Base-by-base conservation (phyloP, 1,139 yeast genomes). In the Blastobotrys capitulatus region DNA sequence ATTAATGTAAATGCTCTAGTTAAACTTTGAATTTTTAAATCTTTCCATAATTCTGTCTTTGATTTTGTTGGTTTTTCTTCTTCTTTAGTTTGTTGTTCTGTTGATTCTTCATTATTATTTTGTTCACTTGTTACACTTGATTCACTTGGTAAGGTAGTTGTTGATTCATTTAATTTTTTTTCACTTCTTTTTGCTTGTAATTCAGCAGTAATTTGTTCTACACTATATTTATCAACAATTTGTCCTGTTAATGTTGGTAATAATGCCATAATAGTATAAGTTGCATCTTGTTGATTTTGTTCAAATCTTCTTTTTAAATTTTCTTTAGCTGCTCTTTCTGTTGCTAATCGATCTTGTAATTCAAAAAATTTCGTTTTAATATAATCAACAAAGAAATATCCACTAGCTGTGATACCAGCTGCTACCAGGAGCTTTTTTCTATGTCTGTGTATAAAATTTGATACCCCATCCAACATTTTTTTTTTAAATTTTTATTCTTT, bases 271-370 rank as follows among this genome's bases (percentile, higher is more conserved):
- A 90, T 80, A 0, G 97, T 90, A 68, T 82, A 82, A 50, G 86
- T 77, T 46, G 96, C 87, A 68, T 92, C 97, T 60, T 83, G 84
- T 63, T 90, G 97, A 19, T 96, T 92, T 70, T 89, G 97, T 48
- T 85, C 81, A 62, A 89, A 92, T 54, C 96, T 71, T 16, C 73
- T 61, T 45, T 71, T 69, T 42, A 72, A 60, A 52, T 86, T 95
- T 61, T 87, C 96, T 59, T 83, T 80, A 47, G 89, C 83, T 52
- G 83, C 79, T 51, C 84, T 78, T 67, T 88, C 95, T 59, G 86
- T 86, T 52, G 79, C 76, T 52, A 88, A 69, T 44, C 83, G 74
- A 56, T 82, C 79, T 63, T 84, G 90, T 58, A 84, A 77, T 63
- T 83, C 82, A 48, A 76, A 70, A 55, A 87, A 71, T 65, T 82